Evolutionary conservation across 2,329 filamentous ascomycete species (phyloP), one percentile per base, ranked within the genome.

Genomic region (Hypoxylon sp.): DNA sequence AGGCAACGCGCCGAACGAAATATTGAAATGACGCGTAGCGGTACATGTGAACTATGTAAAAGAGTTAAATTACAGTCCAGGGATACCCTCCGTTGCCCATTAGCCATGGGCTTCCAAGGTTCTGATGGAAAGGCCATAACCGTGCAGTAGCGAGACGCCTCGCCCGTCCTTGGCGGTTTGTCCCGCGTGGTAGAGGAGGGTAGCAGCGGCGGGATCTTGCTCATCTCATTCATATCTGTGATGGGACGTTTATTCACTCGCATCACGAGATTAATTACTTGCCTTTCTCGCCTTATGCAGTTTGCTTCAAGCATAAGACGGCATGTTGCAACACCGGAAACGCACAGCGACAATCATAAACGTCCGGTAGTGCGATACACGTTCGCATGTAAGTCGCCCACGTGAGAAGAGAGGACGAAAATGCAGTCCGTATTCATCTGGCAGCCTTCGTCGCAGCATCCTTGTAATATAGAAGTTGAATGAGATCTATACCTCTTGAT

Each of bases 111-210:
- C 24, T 54, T n/a, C 42, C 11, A 35, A 35, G 10, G 32, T 35
- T 35, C 32, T 53, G 61, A 19, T 57, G 44, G 35, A 42, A 51
- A 59, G 15, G 29, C 4, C 29, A 19, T 27, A 50, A 39, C 46
- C 19, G 13, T 62, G 68, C 62, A 65, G 68, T 68, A 70, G 65
- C 68, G 68, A 70, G 68, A 70, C 57, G 65, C 68, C 68, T 62
- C 46, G 61, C 56, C 65, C 64, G 65, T 31, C 27, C 67, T 67
- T 69, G 67, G 67, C 59, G 67, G 67, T 64, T 67, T 47, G 24
- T 67, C 52, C 67, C 56, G 60, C 63, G 48, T 56, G 51, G 60
- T 61, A 70, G 52, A 62, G 65, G 58, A 70, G 68, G 68, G 68
- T 70, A 48, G 57, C 55, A 70, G 47, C 61, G 55, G 57, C 65